Evolutionary conservation across 2,329 filamentous ascomycete genomes (phyloP).

Genomic region (Myriosclerotinia duriaeana): DNA sequence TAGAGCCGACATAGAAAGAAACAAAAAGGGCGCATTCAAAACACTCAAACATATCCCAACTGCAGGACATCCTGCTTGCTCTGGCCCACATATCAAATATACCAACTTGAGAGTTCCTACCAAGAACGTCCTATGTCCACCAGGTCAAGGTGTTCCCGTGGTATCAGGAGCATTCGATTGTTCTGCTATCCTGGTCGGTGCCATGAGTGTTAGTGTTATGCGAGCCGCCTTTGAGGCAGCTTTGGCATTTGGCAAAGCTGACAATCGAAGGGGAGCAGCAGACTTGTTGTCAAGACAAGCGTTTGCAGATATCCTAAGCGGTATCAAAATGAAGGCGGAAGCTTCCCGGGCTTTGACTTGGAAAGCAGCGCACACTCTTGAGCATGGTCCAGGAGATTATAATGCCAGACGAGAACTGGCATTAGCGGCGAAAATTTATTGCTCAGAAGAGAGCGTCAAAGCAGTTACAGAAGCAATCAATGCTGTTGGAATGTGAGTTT

Average conservation of each 20-base stretch:
- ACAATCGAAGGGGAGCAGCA: conserved; percentile 48
- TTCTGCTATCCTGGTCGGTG: conserved; percentile 51
- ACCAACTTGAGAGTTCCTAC: conserved; percentile 49
- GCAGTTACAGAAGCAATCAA: conserved; percentile 51
- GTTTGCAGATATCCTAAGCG: conserved; percentile 52
- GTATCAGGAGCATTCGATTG: conserved; percentile 46
- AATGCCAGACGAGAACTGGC: conserved; percentile 45
- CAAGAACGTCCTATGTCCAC: conserved; percentile 48
- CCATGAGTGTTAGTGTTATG: conserved; percentile 56
- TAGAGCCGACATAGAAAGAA: conserved; percentile 48
- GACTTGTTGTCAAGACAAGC: conserved; percentile 49
- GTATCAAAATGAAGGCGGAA: conserved; percentile 53
- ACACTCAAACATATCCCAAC: conserved; percentile 49
- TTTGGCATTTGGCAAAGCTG: conserved; percentile 49
- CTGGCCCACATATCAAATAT: conserved; percentile 51
- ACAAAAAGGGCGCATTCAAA: conserved; percentile 45
- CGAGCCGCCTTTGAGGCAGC: conserved; percentile 53
- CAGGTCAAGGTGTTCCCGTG: conserved; percentile 46
- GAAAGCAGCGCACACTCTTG: conserved; percentile 48
- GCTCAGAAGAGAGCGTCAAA: conserved; percentile 51
- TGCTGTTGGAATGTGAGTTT: conserved; percentile 50
- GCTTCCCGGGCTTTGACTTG: conserved; percentile 50
- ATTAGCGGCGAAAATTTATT: conserved; percentile 52
- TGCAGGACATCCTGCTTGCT: conserved; percentile 49
- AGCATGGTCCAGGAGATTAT: conserved; percentile 43